These are phyloP conservation scores for Blastobotrys mokoenaii DNA, from an alignment of 805 yeast genomes.

Conservation along the genomic window DNA sequence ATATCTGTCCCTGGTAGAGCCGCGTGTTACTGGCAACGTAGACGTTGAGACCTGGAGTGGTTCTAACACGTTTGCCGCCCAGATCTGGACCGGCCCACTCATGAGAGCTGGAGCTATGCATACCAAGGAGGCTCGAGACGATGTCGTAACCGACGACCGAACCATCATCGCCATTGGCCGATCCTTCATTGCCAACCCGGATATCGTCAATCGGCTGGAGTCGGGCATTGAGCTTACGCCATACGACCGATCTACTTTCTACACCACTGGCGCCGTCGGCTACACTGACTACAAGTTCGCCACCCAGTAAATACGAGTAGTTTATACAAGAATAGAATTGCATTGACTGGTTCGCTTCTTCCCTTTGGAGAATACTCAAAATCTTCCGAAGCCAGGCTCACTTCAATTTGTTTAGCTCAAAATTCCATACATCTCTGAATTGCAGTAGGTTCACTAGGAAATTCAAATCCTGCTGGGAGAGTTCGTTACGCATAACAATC, in stretches of 20 bases:
- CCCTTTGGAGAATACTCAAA: no score
- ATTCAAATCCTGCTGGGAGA: no score
- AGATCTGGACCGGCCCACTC: slow-evolving; percentile 39
- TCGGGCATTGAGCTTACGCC: slow-evolving; percentile 33
- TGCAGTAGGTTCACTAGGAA: no score
- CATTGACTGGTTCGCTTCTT: no score
- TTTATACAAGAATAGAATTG: no score
- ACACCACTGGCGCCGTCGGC: slow-evolving; percentile 15
- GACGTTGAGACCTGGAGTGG: slow-evolving; percentile 12
- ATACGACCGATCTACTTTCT: slow-evolving; percentile 44
- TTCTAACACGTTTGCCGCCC: slow-evolving; percentile 21
- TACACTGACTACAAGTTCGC: slow-evolving; percentile 10
- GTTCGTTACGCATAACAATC: no score
- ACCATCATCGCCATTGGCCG: slow-evolving; percentile 38
- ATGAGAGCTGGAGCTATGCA: slow-evolving; percentile 34
- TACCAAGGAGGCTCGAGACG: slow-evolving; percentile 5
- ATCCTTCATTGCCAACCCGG: slow-evolving; percentile 47
- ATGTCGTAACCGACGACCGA: slow-evolving; percentile 18
- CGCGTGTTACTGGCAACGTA: slow-evolving; percentile 30
- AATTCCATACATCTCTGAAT: no score
- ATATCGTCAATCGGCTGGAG: slow-evolving; percentile 38
- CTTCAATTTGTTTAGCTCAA: no score
- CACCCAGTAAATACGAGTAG: not conserved
- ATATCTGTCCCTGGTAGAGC: slow-evolving; percentile 38
- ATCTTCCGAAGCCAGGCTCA: no score